phyloP scores from a whole-genome alignment of 2,329 filamentous ascomycete genomes.

The Metarhizium anisopliae region DNA sequence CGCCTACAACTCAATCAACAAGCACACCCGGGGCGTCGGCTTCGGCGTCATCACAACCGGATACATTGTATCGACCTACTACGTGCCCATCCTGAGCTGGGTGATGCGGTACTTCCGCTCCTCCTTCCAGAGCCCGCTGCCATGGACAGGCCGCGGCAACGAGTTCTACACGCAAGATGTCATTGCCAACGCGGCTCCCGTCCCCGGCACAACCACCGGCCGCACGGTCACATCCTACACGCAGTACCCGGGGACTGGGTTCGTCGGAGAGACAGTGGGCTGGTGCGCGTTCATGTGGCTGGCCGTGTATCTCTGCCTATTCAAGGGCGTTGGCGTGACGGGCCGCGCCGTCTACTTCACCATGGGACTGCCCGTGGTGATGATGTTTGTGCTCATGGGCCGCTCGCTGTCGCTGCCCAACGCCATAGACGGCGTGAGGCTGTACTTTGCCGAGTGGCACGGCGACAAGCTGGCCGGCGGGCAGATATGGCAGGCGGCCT shows the following conservation, averaged over 20 bases:
- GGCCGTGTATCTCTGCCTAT: slow-evolving; percentile 47
- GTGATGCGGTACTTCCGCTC: too few species aligned
- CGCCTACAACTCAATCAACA: slow-evolving; percentile 39
- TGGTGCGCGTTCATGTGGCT: slow-evolving; percentile 49
- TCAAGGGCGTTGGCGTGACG: slow-evolving; percentile 44
- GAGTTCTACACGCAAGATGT: slow-evolving; percentile 38
- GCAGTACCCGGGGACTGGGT: slow-evolving; percentile 29
- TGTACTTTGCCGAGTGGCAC: slow-evolving; percentile 22
- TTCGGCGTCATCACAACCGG: slow-evolving; percentile 40
- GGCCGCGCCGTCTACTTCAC: slow-evolving; percentile 48
- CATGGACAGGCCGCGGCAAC: slow-evolving; percentile 26
- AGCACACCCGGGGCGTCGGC: slow-evolving; percentile 40
- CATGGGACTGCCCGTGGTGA: slow-evolving; percentile 46
- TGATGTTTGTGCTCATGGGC: slow-evolving; percentile 41
- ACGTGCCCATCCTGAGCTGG: too few species aligned
- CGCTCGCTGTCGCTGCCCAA: slow-evolving; percentile 41
- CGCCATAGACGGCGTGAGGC: slow-evolving; percentile 36
- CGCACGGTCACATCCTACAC: slow-evolving; percentile 21
- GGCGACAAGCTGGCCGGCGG: slow-evolving; percentile 1
- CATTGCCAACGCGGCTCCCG: slow-evolving; percentile 16
- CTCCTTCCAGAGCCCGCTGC: slow-evolving; percentile 26
- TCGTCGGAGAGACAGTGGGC: slow-evolving; percentile 43
- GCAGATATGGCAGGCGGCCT: slow-evolving; percentile 41
- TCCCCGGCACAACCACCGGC: background rate
- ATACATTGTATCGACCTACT: slow-evolving; percentile 37